Percentiles rank a stretch among this genome's conserved stretches.
phyloP scores from a whole-genome alignment of 1,284 basidiomycete genomes.

The Ceratobasidium papillatum region DNA sequence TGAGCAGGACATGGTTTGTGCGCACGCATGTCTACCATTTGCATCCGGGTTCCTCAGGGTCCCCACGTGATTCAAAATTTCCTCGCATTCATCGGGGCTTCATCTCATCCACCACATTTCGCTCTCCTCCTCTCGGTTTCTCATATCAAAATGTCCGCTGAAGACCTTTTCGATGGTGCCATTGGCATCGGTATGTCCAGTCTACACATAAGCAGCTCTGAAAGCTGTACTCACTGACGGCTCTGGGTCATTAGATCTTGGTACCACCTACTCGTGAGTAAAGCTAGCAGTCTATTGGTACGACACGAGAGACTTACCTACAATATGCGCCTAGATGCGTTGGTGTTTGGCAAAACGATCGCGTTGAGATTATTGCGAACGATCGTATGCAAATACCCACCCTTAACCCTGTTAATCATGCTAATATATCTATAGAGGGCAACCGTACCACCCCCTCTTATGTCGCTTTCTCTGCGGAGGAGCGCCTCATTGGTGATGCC shows the following conservation, averaged over 20 bases:
- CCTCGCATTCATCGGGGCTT: conserved; percentile 33
- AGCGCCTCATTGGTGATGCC: conserved; percentile 99
- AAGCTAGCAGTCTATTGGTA: conserved; percentile 4
- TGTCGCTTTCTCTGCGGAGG: conserved; percentile 96
- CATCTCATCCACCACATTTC: conserved; percentile 48
- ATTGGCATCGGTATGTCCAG: conserved; percentile 79
- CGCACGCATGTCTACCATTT: conserved; percentile 23
- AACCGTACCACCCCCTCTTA: conserved; percentile 99
- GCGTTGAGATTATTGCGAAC: conserved; percentile 98
- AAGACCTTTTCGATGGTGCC: conserved; percentile 95
- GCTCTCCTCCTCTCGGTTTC: conserved; percentile 46
- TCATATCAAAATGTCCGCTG: conserved; percentile 74
- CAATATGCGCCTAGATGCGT: conserved; percentile 70
- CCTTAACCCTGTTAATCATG: conserved; percentile 43
- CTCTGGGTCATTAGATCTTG: conserved; percentile 49
- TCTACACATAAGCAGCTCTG: background rate
- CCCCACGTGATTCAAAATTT: conserved; percentile 39
- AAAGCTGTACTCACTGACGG: conserved; percentile 37
- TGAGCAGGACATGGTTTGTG: conserved; percentile 16
- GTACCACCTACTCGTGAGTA: conserved; percentile 88
- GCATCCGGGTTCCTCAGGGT: conserved; percentile 34
- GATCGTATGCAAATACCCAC: conserved; percentile 70
- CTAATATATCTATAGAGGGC: conserved; percentile 72
- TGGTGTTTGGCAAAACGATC: conserved; percentile 98
- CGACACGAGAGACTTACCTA: conserved; percentile 21